Evolutionary conservation across 352 stramenopile species (phyloP).

Genomic region (Ophiocytium majus): DNA sequence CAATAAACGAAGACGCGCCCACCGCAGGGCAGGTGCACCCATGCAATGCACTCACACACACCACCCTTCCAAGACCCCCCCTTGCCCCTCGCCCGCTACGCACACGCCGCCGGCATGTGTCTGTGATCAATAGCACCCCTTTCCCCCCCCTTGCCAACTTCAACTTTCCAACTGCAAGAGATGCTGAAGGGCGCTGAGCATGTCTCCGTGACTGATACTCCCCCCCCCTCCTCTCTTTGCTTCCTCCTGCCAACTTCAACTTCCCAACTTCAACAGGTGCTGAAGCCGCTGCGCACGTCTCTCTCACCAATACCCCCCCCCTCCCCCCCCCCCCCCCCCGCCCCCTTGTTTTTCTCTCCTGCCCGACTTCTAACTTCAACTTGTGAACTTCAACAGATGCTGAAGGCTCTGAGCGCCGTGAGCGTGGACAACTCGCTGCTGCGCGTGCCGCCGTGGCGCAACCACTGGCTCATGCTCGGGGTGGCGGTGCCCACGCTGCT

Average conservation of each 20-base stretch:
- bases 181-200: background rate
- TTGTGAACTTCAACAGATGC: constrained; percentile 33
- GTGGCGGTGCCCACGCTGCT: constrained; percentile 69
- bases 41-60: too few species aligned
- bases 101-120: background rate
- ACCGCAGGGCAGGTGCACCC: too few species aligned
- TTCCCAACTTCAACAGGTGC: constrained; percentile 32
- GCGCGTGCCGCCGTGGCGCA: constrained; percentile 67
- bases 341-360: too few species aligned
- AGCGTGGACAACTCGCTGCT: constrained; percentile 73
- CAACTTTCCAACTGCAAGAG: background rate
- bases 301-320: too few species aligned
- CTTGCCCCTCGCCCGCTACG: background rate
- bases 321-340: too few species aligned
- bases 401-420: constrained; percentile 63
- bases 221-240: too few species aligned
- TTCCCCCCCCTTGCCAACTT: too few species aligned
- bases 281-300: constrained; percentile 60
- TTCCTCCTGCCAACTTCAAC: background rate
- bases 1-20: too few species aligned
- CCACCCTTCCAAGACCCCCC: too few species aligned
- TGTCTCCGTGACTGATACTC: too few species aligned
- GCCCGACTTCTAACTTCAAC: background rate
- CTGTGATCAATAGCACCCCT: background rate
- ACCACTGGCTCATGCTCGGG: constrained; percentile 69